phyloP scores from a whole-genome alignment of 2,329 filamentous ascomycete species.

The Capronia epimyces region DNA sequence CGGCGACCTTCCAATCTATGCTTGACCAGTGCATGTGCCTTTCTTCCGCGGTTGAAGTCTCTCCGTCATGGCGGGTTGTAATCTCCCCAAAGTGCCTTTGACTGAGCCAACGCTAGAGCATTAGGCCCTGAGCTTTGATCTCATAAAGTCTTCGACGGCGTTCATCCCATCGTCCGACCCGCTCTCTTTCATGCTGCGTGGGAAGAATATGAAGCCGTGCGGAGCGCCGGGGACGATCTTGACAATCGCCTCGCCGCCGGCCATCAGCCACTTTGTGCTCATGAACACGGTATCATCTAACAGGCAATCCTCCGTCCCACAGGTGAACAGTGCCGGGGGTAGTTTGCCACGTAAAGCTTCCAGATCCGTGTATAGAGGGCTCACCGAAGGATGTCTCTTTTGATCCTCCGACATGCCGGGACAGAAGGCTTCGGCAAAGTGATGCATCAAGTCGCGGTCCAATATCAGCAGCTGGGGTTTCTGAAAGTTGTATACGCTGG shows the following conservation, averaged over 20 bases:
- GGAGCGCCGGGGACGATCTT: constrained; percentile 51
- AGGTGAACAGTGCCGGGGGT: constrained; percentile 52
- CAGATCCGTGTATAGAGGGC: constrained; percentile 49
- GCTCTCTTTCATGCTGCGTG: constrained; percentile 20
- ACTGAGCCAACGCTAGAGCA: too few species aligned
- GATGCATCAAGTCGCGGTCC: constrained; percentile 42
- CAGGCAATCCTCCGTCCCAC: constrained; percentile 51
- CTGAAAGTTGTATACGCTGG: constrained; percentile 41
- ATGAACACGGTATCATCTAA: constrained; percentile 51
- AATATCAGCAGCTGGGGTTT: constrained; percentile 40
- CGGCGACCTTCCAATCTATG: too few species aligned
- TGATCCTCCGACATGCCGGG: constrained; percentile 41
- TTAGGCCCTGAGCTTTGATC: constrained; percentile 10
- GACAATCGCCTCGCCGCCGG: constrained; percentile 46
- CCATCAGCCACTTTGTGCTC: constrained; percentile 51
- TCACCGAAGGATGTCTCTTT: constrained; percentile 43
- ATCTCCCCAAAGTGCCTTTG: too few species aligned
- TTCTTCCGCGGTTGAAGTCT: neutral
- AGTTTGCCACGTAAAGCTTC: constrained; percentile 33
- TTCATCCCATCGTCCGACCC: constrained; percentile 25
- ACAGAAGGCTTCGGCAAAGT: constrained; percentile 45
- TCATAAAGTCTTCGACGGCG: constrained; percentile 22
- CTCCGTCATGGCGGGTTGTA: too few species aligned
- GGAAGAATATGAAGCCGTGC: constrained; percentile 43
- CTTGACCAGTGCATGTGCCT: too few species aligned